A percentile compares a stretch with the other conserved stretches of the same genome.
These are phyloP conservation scores for Suillus lakei DNA, from an alignment of 768 basidiomycete species.

Conservation along the genomic window DNA sequence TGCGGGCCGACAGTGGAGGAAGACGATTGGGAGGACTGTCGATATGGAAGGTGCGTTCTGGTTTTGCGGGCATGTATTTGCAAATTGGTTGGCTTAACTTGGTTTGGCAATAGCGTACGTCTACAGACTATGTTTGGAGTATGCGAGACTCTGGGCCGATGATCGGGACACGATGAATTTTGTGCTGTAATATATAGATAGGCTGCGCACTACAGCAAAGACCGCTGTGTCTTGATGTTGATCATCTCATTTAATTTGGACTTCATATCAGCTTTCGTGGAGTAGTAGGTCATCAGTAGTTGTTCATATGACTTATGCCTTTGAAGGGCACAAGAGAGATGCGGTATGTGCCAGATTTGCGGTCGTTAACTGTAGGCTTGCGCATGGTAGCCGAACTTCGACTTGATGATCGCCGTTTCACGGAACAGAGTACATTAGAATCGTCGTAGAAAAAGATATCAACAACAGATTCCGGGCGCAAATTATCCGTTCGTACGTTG, in stretches of 20 bases:
- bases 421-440: neutral
- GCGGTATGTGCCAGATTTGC: neutral
- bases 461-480: constrained; percentile 1
- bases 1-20: constrained; percentile 94
- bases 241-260: neutral
- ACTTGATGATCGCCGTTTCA: neutral
- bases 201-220: neutral
- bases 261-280: neutral
- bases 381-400: neutral
- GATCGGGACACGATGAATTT: constrained; percentile 76
- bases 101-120: constrained; percentile 65
- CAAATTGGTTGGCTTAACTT: neutral
- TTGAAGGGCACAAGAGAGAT: neutral
- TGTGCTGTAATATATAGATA: constrained; percentile 13
- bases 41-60: constrained; percentile 88
- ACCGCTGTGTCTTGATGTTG: neutral
- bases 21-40: constrained; percentile 75
- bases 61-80: constrained; percentile 8
- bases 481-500: neutral
- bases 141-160: constrained; percentile 83
- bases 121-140: constrained; percentile 87
- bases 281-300: neutral
- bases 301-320: constrained; percentile 1
- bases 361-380: neutral
- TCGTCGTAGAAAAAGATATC: neutral